phyloP scores from a whole-genome alignment of 1,284 basidiomycete genomes.

The Albatrellus sp. region DNA sequence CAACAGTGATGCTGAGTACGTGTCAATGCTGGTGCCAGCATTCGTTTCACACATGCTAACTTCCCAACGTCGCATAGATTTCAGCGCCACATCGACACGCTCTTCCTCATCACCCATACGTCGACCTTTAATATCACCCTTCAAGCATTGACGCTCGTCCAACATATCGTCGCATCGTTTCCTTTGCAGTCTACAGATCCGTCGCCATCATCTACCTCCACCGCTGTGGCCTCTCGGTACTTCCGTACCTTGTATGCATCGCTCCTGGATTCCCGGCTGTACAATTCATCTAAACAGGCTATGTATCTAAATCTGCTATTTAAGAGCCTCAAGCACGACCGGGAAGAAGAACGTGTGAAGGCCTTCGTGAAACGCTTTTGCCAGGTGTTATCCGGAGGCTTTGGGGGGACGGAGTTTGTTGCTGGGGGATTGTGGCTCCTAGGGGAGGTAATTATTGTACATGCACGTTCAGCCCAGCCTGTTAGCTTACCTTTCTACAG shows the following conservation, averaged over 20 bases:
- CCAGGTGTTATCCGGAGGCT: constrained; percentile 68
- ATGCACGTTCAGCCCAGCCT: not conserved
- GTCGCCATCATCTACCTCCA: constrained; percentile 20
- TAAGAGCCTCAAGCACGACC: constrained; percentile 82
- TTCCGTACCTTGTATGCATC: constrained; percentile 89
- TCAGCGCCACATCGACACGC: constrained; percentile 81
- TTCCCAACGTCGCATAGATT: constrained; percentile 36
- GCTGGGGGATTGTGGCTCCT: constrained; percentile 77
- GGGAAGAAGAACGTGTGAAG: constrained; percentile 52
- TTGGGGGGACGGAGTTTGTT: constrained; percentile 78
- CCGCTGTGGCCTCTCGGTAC: constrained; percentile 70
- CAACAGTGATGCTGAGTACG: constrained; percentile 40
- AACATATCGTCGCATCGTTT: constrained; percentile 51
- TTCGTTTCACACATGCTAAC: not conserved
- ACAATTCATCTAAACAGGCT: constrained; percentile 85
- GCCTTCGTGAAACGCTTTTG: constrained; percentile 83
- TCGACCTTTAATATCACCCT: constrained; percentile 94
- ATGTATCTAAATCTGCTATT: constrained; percentile 96
- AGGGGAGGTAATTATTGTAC: constrained; percentile 41
- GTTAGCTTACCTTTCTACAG: constrained; percentile 24
- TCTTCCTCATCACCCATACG: constrained; percentile 93
- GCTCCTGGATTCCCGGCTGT: constrained; percentile 74
- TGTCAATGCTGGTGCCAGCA: constrained; percentile 2
- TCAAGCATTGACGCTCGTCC: constrained; percentile 88
- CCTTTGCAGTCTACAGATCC: constrained; percentile 23